Base-by-base conservation (phyloP, 768 basidiomycete genomes). In the Serendipita indica region DNA sequence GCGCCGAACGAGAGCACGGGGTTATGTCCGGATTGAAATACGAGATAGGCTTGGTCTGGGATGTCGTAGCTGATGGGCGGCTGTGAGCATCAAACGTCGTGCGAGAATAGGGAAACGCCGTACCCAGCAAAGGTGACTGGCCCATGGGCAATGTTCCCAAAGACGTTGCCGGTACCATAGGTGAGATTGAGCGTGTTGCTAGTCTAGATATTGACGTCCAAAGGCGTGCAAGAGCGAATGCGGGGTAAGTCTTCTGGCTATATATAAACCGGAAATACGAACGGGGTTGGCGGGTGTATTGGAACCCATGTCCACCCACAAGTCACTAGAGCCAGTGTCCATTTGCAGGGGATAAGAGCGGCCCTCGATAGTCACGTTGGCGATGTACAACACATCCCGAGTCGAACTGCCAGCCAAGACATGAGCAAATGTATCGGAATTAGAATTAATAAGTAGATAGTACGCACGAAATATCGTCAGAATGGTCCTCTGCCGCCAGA, bases 131-230 rank as follows among this genome's bases (percentile, higher is more conserved):
- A 89, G 57, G 78, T 69, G 33, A 82, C 78, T 2, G 77, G 66
- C 20, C 82, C 80, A 67, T 77, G 83, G 2, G 79, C 72, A 30
- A 91, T 72, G 61, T 74, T 66, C 3, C 89, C 89, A 52, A 70
- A 72, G 2, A 84, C 86, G 80, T 83, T 89, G 18, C 89, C 89
- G 59, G 85, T 80, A 46, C 83, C 85, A 69, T 90, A 91, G 86
- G 82, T 81, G 25, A 89, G 68, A 65, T 88, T 89, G 59, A 77
- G 72, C 2, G 71, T 73, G 14, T 68, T 81, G 37, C 20, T 3
- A 20, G 32, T 30, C 41, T 41, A 39, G 37, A 49, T 59, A 35
- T 49, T 39, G 33, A 62, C 35, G 61, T 59, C 22, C 10, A 57
- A 57, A 18, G n/a, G 57, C 43, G 56, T 60, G 57, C 39, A 46